Evolutionary conservation across 164 flowering plant species (phyloP).

Genomic region (Brasenia schreberi): DNA sequence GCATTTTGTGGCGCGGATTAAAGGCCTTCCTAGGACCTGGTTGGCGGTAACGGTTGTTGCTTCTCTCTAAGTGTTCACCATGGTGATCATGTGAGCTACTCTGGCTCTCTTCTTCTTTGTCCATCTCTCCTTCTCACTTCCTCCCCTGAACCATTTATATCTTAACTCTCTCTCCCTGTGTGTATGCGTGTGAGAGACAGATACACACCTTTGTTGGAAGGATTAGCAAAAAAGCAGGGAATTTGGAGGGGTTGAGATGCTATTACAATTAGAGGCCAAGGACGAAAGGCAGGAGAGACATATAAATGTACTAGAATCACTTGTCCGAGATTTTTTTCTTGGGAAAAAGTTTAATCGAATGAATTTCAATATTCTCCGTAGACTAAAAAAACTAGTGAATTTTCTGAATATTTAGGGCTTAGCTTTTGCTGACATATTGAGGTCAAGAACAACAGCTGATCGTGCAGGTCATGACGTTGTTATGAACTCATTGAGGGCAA

Average conservation of each 20-base stretch:
- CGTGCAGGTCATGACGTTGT: no score
- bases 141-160: neutral
- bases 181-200: neutral
- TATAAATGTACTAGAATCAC: no score
- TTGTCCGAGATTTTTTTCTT: no score
- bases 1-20: constrained; percentile 39
- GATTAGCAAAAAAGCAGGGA: neutral
- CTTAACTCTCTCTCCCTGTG: neutral
- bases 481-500: no score
- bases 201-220: neutral
- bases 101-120: neutral
- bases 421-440: no score
- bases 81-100: neutral
- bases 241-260: neutral
- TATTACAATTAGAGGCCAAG: no score
- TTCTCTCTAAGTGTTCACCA: neutral
- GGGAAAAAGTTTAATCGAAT: no score
- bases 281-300: no score
- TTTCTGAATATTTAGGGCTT: no score
- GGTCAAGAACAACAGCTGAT: no score
- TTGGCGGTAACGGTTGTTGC: neutral
- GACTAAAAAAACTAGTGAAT: no score
- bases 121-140: neutral
- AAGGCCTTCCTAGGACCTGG: constrained; percentile 8
- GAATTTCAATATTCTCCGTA: no score